These are phyloP conservation scores for Rhodotorula babjevae DNA, from an alignment of 768 basidiomycete genomes.

Conservation along the genomic window DNA sequence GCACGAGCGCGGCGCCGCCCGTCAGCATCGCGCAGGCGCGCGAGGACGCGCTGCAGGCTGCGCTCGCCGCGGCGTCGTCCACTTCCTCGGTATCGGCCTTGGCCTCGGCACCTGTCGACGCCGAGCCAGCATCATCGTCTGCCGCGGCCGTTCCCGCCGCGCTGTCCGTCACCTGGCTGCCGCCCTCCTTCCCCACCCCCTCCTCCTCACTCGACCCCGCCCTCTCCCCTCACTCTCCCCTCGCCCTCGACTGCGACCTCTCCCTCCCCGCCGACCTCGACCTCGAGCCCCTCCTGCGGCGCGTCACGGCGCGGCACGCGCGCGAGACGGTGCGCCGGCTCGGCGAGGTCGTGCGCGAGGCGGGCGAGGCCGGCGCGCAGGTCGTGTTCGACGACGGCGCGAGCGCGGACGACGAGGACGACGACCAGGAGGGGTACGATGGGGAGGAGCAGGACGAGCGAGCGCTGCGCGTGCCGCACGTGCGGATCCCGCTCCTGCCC, in stretches of 20 bases:
- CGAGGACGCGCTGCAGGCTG: background rate
- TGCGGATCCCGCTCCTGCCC: slow-evolving; percentile 13
- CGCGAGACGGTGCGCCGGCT: background rate
- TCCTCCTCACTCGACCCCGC: background rate
- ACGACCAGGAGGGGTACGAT: background rate
- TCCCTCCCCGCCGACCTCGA: slow-evolving; percentile 2
- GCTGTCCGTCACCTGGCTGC: slow-evolving; percentile 2
- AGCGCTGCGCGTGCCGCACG: background rate
- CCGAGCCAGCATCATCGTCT: background rate
- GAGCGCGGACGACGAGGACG: background rate
- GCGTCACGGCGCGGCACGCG: slow-evolving; percentile 8
- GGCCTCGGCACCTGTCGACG: background rate
- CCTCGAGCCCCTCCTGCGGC: slow-evolving; percentile 10
- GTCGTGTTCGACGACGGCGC: background rate
- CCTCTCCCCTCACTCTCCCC: background rate
- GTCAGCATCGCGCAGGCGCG: background rate
- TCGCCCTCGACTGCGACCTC: background rate
- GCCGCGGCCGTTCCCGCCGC: background rate
- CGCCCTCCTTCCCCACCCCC: background rate
- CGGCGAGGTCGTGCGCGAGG: background rate
- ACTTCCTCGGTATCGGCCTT: background rate
- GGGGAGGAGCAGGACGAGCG: background rate
- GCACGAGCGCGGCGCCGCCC: background rate
- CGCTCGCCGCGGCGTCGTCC: background rate
- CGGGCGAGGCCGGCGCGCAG: background rate